Conservation (phyloP, 768 basidiomycete genomes). For the Tulasnella sp. region DNA sequence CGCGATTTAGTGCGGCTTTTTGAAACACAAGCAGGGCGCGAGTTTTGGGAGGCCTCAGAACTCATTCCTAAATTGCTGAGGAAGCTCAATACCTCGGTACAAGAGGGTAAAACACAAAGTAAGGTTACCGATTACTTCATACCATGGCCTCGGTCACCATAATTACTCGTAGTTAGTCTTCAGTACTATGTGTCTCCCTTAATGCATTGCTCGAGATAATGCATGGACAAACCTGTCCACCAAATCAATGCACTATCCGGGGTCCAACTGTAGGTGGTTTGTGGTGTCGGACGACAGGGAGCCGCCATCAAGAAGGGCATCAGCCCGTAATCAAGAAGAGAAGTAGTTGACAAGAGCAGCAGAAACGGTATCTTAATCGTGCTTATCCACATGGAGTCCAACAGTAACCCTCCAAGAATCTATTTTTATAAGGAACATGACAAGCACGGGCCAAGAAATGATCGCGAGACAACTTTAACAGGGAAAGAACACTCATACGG, state of each 20-base stretch:
- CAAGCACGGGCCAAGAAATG: no score
- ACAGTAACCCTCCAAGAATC: no score
- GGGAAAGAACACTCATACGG: no score
- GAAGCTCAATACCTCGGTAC: neutral
- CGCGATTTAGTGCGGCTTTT: neutral
- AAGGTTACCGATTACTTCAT: neutral
- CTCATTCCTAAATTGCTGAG: neutral
- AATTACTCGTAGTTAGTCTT: neutral
- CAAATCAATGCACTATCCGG: neutral
- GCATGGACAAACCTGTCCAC: neutral
- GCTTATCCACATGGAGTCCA: no score
- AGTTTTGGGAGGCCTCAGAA: neutral
- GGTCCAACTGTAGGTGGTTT: conserved; percentile 20
- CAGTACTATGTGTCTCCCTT: neutral
- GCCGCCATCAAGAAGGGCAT: no score
- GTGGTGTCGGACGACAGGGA: no score
- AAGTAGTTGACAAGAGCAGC: no score
- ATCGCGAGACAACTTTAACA: no score
- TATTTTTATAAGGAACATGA: no score
- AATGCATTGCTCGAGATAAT: neutral
- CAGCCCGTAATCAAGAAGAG: no score
- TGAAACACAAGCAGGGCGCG: neutral
- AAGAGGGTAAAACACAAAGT: neutral
- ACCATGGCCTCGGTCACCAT: neutral
- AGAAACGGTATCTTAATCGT: no score